Evolutionary conservation across 805 yeast species (phyloP), one percentile per base, ranked within the genome.

Genomic region (Priceomyces melissophilus): DNA sequence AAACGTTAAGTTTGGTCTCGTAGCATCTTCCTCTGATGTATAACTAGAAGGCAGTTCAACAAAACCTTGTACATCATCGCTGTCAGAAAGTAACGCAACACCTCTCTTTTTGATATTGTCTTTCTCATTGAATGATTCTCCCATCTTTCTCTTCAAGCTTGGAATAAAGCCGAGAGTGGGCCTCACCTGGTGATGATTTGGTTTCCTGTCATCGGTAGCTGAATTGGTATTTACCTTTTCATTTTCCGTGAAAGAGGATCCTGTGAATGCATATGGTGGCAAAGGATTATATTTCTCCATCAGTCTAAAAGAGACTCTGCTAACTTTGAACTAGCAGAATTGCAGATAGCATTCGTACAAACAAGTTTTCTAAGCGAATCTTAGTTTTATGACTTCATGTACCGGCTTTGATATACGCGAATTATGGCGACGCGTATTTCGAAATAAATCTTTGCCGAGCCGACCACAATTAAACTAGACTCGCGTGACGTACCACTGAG

Each of bases 251-350:
- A 20, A 20, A 2, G 75, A 65, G 2, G 66, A 52, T 8, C 63
- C 56, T 43, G 65, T 69, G 47, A 60, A 76, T 3, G 80, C 76
- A 59, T 75, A 69, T 4, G 82, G 81, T n/a, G 75, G 60, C 17
- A 76, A 49, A 1, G 69, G 72, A 40, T 61, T 65, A 31, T 60
- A 46, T 40, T 63, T 65, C 41, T 59, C 64, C 64, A 59, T 59
- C 3, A 10, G 20, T 27, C n/a, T 26, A 15, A 11, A 31, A 20
- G 25, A 20, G 25, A 8, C 25, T 20, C 25, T 8, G 25, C 25
- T 20, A 20, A 20, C 4, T 20, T 8, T 20, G 7, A 4, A 20
- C 25, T 20, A 20, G 25, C 25, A 20, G 25, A 20, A 20, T 20
- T 5, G 25, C 25, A 20, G 8, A 5, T 4, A 20, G 25, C 25